phyloP scores from a whole-genome alignment of 345 rosid species.

The Gossypium ekmanianum region DNA sequence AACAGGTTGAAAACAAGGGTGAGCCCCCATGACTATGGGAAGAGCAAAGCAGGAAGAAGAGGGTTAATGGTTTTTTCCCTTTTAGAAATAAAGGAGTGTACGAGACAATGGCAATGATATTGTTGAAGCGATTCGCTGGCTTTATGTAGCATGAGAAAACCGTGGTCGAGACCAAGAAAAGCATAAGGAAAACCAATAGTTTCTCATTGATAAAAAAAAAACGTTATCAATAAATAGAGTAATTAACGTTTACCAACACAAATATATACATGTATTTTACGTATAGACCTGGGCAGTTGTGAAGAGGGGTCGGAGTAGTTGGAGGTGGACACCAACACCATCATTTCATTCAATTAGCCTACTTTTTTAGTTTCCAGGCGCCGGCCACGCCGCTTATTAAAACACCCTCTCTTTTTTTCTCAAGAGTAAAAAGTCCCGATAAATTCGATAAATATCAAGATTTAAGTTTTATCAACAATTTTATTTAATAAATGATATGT shows the following conservation, averaged over 20 bases:
- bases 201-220: background rate
- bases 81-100: constrained; percentile 9
- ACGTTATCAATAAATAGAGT: background rate
- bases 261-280: background rate
- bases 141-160: constrained; percentile 8
- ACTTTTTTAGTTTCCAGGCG: constrained; percentile 40
- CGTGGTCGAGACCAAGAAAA: background rate
- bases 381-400: constrained; percentile 30
- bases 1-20: constrained; percentile 46
- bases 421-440: background rate
- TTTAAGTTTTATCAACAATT: too few species aligned
- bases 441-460: too few species aligned
- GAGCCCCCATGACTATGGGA: constrained; percentile 49
- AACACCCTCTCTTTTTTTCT: background rate
- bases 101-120: background rate
- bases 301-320: constrained; percentile 47
- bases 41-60: background rate
- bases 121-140: background rate
- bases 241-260: background rate
- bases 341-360: constrained; percentile 61
- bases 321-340: constrained; percentile 42
- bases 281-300: constrained; percentile 33
- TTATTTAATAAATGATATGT: too few species aligned
- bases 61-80: background rate
- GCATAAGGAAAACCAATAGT: background rate